These are phyloP conservation scores for Stagonosporopsis tanaceti DNA, from an alignment of 2,329 filamentous ascomycete genomes.

Conservation along the genomic window DNA sequence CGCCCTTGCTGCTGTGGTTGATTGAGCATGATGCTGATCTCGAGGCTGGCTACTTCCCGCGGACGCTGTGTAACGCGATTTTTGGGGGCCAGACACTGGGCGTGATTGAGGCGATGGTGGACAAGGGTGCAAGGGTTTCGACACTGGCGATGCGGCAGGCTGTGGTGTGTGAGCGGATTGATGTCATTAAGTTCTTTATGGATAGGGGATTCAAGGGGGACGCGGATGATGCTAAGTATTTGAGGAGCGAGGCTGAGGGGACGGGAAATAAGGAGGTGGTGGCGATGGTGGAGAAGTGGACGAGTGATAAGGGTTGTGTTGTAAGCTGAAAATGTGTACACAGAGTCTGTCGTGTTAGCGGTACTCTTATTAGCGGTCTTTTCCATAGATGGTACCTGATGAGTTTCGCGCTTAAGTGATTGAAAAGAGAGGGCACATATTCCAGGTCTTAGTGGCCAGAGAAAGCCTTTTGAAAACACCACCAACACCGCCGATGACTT, in stretches of 20 bases:
- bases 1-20: constrained; percentile 10
- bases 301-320: not conserved
- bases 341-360: no score
- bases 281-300: constrained; percentile 1
- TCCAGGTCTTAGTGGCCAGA: no score
- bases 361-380: no score
- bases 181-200: constrained; percentile 13
- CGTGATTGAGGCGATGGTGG: constrained; percentile 15
- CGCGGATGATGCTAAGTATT: constrained; percentile 1
- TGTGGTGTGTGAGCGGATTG: constrained; percentile 12
- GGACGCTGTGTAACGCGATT: constrained; percentile 8
- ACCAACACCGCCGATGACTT: no score
- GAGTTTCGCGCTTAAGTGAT: no score
- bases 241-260: constrained; percentile 9
- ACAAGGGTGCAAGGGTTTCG: constrained; percentile 9
- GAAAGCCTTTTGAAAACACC: no score
- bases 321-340: not conserved
- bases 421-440: no score
- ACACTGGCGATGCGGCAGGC: constrained; percentile 10
- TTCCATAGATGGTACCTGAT: no score
- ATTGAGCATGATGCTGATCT: constrained; percentile 18
- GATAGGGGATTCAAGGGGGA: not conserved
- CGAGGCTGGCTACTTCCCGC: constrained; percentile 2
- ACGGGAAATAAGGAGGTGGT: constrained; percentile 10
- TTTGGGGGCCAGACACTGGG: constrained; percentile 6